A percentile compares a stretch with the other conserved stretches of the same genome.
These are phyloP conservation scores for Mycena olivaceomarginata DNA, from an alignment of 768 basidiomycete genomes.

Conservation along the genomic window DNA sequence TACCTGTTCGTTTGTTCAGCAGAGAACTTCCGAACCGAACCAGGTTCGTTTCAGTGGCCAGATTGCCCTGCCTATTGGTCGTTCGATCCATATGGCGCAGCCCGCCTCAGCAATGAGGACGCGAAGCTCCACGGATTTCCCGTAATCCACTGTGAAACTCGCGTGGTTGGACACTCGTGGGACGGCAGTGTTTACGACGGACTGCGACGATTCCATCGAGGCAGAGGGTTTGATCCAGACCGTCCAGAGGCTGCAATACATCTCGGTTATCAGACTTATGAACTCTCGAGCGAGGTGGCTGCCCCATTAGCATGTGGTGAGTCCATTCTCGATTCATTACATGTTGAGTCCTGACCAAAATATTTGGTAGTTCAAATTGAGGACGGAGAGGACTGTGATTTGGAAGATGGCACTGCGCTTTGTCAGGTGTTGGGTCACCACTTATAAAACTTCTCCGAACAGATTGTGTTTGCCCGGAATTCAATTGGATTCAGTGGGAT, in stretches of 20 bases:
- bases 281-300: too few species aligned
- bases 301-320: too few species aligned
- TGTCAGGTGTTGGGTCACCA: too few species aligned
- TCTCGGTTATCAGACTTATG: background rate
- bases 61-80: slow-evolving; percentile 23
- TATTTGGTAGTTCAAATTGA: too few species aligned
- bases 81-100: background rate
- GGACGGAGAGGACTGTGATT: too few species aligned
- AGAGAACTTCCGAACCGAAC: background rate
- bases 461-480: too few species aligned
- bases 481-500: too few species aligned
- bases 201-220: background rate
- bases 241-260: background rate
- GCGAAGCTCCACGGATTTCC: background rate
- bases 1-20: slow-evolving; percentile 16
- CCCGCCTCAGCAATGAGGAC: background rate
- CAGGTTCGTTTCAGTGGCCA: background rate
- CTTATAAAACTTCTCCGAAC: too few species aligned
- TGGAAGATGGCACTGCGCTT: too few species aligned
- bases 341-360: too few species aligned
- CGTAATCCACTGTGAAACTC: background rate
- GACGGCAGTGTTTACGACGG: slow-evolving; percentile 8
- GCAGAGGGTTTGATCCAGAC: background rate
- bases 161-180: background rate
- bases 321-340: too few species aligned